Evolutionary conservation across 331 rosid genomes (phyloP).

Genomic region (Saraca asoca): DNA sequence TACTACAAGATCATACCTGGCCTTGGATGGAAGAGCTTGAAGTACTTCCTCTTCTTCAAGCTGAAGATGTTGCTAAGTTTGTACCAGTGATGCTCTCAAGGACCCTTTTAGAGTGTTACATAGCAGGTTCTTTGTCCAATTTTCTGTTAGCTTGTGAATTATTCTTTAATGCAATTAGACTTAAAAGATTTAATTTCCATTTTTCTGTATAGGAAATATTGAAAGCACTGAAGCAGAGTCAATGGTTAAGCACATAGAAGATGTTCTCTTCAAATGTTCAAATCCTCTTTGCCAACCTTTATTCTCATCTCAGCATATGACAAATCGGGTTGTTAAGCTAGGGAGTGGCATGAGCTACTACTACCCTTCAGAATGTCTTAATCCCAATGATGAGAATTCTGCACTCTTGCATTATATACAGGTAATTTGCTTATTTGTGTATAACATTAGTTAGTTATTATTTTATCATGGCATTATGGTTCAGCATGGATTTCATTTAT

Average conservation of each 20-base stretch:
- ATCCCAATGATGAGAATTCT: constrained; percentile 82
- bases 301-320: constrained; percentile 74
- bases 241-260: constrained; percentile 64
- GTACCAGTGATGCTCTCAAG: constrained; percentile 82
- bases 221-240: constrained; percentile 74
- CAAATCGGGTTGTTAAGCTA: constrained; percentile 80
- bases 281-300: constrained; percentile 67
- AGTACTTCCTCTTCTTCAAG: constrained; percentile 70
- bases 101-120: constrained; percentile 71
- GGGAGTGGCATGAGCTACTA: constrained; percentile 64
- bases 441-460: constrained; percentile 5
- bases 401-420: constrained; percentile 83
- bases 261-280: constrained; percentile 60
- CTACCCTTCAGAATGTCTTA: constrained; percentile 82
- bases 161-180: constrained; percentile 16
- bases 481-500: constrained; percentile 12
- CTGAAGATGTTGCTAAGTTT: constrained; percentile 79
- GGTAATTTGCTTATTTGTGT: constrained; percentile 43
- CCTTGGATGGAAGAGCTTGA: constrained; percentile 80
- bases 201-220: constrained; percentile 65
- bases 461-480: constrained; percentile 16
- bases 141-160: constrained; percentile 22
- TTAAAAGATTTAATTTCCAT: constrained; percentile 5
- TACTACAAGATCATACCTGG: constrained; percentile 68
- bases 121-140: constrained; percentile 60